Evolutionary conservation across 225 moss, liverwort and hornwort species (phyloP).

Genomic region (Physcomitrium patens): DNA sequence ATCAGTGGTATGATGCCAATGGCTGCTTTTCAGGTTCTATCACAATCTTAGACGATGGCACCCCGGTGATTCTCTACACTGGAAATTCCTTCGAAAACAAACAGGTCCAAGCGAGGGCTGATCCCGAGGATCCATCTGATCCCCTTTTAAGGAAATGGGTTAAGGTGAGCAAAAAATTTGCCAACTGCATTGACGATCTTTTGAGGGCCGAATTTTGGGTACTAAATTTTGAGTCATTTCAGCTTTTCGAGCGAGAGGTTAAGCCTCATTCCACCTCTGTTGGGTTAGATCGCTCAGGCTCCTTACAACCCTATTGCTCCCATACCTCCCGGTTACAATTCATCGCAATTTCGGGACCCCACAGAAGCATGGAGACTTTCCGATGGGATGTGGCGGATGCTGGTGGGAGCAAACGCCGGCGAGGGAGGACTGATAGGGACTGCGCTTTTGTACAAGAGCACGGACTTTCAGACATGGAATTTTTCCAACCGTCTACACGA

Average conservation of each 20-base stretch:
- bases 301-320: conserved; percentile 52
- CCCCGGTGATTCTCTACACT: conserved; percentile 57
- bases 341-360: conserved; percentile 60
- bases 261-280: background rate
- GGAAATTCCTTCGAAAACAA: conserved; percentile 43
- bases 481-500: conserved; percentile 36
- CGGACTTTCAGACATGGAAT: conserved; percentile 54
- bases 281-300: conserved; percentile 3
- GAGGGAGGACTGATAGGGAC: conserved; percentile 41
- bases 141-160: conserved; percentile 62
- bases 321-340: conserved; percentile 46
- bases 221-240: background rate
- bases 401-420: conserved; percentile 51
- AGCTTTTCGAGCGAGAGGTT: background rate
- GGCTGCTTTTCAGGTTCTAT: conserved; percentile 77
- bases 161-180: conserved; percentile 25
- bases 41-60: conserved; percentile 57
- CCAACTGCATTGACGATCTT: background rate
- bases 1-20: conserved; percentile 69
- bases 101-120: conserved; percentile 53
- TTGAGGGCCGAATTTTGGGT: background rate
- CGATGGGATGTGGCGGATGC: conserved; percentile 62
- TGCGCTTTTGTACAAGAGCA: conserved; percentile 55
- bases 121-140: conserved; percentile 61
- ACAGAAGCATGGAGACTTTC: conserved; percentile 60